A percentile compares a stretch with the other conserved stretches of the same genome.
Evolutionary conservation across 768 basidiomycete genomes (phyloP).

Genomic region (Leccinum uliginosum): DNA sequence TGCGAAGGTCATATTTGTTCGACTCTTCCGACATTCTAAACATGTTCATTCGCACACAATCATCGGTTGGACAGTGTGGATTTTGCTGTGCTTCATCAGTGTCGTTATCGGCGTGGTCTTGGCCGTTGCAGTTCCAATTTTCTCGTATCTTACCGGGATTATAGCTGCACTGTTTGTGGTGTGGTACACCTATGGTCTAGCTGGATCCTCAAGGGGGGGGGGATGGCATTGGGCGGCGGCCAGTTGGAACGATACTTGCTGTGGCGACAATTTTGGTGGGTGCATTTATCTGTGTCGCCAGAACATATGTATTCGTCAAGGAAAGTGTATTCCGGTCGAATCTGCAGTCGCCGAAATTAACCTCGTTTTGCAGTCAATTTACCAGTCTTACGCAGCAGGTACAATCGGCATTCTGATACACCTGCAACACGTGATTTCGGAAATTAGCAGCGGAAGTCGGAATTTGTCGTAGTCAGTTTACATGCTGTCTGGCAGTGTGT

Average conservation of each 20-base stretch:
- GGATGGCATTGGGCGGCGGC: constrained; percentile 29
- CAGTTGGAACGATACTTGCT: constrained; percentile 34
- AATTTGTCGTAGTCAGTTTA: constrained; percentile 18
- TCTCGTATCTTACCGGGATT: constrained; percentile 51
- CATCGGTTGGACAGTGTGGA: constrained; percentile 48
- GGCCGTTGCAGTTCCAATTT: constrained; percentile 50
- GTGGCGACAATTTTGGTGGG: constrained; percentile 36
- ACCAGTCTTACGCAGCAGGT: constrained; percentile 35
- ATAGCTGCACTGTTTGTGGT: constrained; percentile 51
- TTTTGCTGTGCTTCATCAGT: constrained; percentile 34
- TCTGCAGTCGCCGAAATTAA: background rate
- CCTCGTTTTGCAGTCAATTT: constrained; percentile 37
- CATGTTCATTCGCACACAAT: constrained; percentile 50
- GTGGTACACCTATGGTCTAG: constrained; percentile 55
- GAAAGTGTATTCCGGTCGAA: constrained; percentile 22
- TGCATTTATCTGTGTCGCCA: constrained; percentile 41
- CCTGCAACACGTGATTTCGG: constrained; percentile 17
- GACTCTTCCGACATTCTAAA: constrained; percentile 41
- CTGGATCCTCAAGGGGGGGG: constrained; percentile 41
- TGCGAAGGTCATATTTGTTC: constrained; percentile 50
- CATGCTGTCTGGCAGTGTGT: constrained; percentile 1
- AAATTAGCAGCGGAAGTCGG: background rate
- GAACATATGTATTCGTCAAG: constrained; percentile 48
- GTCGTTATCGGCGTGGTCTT: constrained; percentile 41
- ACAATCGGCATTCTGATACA: constrained; percentile 40